Base-by-base conservation (phyloP, 1,284 basidiomycete genomes). In the Malassezia vespertilionis region DNA sequence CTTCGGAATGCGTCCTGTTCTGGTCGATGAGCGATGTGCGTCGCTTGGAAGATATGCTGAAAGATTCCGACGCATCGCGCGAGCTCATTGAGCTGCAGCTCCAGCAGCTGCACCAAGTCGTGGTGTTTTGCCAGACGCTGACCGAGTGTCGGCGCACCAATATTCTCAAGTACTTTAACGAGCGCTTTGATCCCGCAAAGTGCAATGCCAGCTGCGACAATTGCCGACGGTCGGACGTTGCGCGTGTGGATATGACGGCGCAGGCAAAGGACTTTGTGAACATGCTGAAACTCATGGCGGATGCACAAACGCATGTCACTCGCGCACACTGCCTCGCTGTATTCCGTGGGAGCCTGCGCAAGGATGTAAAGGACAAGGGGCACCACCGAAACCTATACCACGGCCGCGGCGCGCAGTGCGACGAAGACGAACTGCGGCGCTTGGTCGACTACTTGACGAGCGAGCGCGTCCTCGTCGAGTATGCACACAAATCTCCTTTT, bases 101-200 rank as follows among this genome's bases (percentile, higher is more conserved):
- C 36, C 76, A 77, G 18, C 78, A 77, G 23, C 69, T 84, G 23
- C 64, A 73, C 4, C 74, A 76, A n/a, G 79, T 85, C 33, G 75
- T 82, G 11, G 74, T 79, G 42, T 97, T 82, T 71, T 90, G 86
- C 71, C 70, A 75, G 46, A 88, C 95, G 72, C 77, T 79, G 48
- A 80, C 81, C 28, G 84, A 87, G 58, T 97, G 91, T 64, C 82
- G 93, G 8, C 81, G 93, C 1, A 77, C 78, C 2, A 84, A 87
- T 62, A 76, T 97, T 15, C 77, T 97, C 33, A 77, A 76, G 30
- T 83, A 85, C 66, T 80, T 79, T 59, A 63, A 60, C 52, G 83
- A 87, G 67, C 76, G 49, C 31, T 82, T 85, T 61, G 75, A 78
- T 46, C 63, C 74, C 24, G 71, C 65, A 9, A 53, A 76, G 23